These are phyloP conservation scores for Plicaturopsis crispa DNA, from an alignment of 768 basidiomycete species.

Conservation along the genomic window DNA sequence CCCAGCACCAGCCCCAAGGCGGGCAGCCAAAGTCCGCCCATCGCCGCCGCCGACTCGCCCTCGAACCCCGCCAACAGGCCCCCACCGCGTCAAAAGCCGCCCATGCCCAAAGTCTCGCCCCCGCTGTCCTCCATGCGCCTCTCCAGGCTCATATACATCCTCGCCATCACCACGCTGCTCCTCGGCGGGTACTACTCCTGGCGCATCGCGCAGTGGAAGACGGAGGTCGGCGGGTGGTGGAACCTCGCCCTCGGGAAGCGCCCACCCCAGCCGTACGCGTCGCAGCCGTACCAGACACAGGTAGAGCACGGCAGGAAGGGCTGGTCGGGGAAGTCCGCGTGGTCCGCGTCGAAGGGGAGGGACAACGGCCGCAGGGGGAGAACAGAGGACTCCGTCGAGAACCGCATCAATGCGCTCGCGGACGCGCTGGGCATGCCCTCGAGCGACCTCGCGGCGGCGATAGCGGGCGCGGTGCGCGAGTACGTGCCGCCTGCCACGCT, in stretches of 20 bases:
- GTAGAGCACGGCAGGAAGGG: slow-evolving; percentile 5
- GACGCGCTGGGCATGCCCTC: slow-evolving; percentile 54
- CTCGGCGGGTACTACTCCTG: slow-evolving; percentile 46
- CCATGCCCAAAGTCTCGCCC: slow-evolving; percentile 33
- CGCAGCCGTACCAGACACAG: no score
- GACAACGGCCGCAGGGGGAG: slow-evolving; percentile 6
- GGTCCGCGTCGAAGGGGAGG: slow-evolving; percentile 7
- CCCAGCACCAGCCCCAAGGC: neutral
- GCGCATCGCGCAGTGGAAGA: slow-evolving; percentile 38
- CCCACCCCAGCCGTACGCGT: slow-evolving; percentile 16
- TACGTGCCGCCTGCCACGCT: slow-evolving; percentile 55
- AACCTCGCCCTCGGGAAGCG: slow-evolving; percentile 34
- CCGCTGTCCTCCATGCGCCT: slow-evolving; percentile 39
- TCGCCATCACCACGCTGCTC: slow-evolving; percentile 33
- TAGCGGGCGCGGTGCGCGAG: slow-evolving; percentile 50
- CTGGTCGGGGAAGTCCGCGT: no score
- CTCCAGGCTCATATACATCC: slow-evolving; percentile 39
- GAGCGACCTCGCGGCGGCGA: slow-evolving; percentile 53
- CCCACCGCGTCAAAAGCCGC: no score
- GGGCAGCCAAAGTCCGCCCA: neutral
- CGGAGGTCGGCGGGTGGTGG: slow-evolving; percentile 58
- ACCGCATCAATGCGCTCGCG: slow-evolving; percentile 52
- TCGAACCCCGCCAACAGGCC: no score
- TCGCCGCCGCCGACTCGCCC: neutral
- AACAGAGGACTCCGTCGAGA: slow-evolving; percentile 34